phyloP scores from a whole-genome alignment of 179 eudicot species.

The Sideroxylon spinosum region DNA sequence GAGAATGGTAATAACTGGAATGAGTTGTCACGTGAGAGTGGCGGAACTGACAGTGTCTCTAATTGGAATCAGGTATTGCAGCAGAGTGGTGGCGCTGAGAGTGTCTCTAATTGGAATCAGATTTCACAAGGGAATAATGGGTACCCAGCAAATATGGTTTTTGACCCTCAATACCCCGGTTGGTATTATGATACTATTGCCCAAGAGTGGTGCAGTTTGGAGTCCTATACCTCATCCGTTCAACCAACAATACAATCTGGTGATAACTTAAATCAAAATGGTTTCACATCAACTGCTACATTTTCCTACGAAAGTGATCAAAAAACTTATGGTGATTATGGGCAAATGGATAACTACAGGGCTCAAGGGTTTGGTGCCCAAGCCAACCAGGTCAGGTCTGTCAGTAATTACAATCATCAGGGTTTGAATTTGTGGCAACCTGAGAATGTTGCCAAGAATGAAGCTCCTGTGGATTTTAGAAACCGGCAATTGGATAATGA shows the following conservation, averaged over 20 bases:
- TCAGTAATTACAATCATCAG: slow-evolving; percentile 36
- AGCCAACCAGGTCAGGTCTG: slow-evolving; percentile 32
- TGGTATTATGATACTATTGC: slow-evolving; percentile 74
- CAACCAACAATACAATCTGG: slow-evolving; percentile 38
- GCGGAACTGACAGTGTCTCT: slow-evolving; percentile 27
- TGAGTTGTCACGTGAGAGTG: slow-evolving; percentile 30
- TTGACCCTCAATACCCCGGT: slow-evolving; percentile 81
- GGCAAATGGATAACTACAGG: slow-evolving; percentile 19
- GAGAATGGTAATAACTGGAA: slow-evolving; percentile 41
- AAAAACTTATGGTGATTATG: slow-evolving; percentile 16
- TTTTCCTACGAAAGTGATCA: slow-evolving; percentile 31
- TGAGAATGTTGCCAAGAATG: slow-evolving; percentile 25
- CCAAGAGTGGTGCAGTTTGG: slow-evolving; percentile 57
- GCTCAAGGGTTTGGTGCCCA: slow-evolving; percentile 28
- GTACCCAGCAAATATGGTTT: slow-evolving; percentile 70
- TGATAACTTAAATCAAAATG: slow-evolving; percentile 41
- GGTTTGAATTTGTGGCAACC: slow-evolving; percentile 37
- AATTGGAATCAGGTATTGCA: slow-evolving; percentile 37
- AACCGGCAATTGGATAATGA: slow-evolving; percentile 28
- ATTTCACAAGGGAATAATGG: slow-evolving; percentile 32
- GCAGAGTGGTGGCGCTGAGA: slow-evolving; percentile 18
- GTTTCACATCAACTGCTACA: slow-evolving; percentile 27
- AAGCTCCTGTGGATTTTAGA: slow-evolving; percentile 20
- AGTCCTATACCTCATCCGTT: slow-evolving; percentile 34
- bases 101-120: slow-evolving; percentile 32